These are phyloP conservation scores for Pelargonium fulgidum DNA, from an alignment of 441 rosid genomes.

Conservation along the genomic window DNA sequence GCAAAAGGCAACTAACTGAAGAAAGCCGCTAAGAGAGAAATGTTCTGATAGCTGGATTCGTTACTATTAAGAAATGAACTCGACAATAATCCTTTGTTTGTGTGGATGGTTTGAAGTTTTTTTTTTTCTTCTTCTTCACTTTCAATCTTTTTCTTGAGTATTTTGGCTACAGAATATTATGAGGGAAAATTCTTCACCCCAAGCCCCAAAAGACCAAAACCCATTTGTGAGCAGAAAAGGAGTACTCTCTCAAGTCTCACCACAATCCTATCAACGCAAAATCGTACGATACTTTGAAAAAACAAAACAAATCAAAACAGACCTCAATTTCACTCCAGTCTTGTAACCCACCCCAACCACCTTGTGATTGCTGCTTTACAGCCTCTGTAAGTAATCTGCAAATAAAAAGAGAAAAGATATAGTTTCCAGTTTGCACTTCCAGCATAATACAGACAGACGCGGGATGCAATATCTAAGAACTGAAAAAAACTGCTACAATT, in stretches of 20 bases:
- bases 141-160: no score
- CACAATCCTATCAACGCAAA: neutral
- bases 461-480: neutral
- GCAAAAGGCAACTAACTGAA: neutral
- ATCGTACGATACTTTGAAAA: neutral
- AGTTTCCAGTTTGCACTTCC: neutral
- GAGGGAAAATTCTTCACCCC: no score
- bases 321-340: neutral
- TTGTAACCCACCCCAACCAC: constrained; percentile 1
- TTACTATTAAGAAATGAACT: no score
- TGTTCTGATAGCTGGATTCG: no score
- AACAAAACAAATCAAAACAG: neutral
- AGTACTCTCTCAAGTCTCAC: neutral
- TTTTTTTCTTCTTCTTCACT: no score
- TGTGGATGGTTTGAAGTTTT: no score
- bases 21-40: neutral
- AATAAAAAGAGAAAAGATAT: neutral
- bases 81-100: no score
- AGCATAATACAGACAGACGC: neutral
- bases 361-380: neutral
- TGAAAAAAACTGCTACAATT: neutral
- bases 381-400: constrained; percentile 7
- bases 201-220: no score
- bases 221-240: no score
- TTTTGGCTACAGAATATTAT: no score